Evolutionary conservation across 2,329 filamentous ascomycete species (phyloP), one percentile per base, ranked within the genome.

Genomic region (Byssochlamys sp.): DNA sequence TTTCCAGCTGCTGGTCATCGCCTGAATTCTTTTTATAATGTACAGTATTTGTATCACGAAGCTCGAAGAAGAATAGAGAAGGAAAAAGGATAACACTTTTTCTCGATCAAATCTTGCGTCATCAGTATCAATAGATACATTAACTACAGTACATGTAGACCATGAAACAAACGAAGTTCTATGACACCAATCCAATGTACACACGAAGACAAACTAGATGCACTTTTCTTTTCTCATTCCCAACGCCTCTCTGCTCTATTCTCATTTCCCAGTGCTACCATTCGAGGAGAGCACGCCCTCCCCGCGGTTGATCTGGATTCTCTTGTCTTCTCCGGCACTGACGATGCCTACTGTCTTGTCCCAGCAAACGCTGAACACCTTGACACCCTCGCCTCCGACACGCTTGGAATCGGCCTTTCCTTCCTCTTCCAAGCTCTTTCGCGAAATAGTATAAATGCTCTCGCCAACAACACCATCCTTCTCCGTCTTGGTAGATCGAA

Each of bases 351-450:
- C 84, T 5, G 85, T 83, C 70, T 81, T 79, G 73, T 96, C 89
- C 94, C 94, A 99, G 59, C 80, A 82, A 4, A 97, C 89, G 33
- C 84, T 83, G 72, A 97, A 90, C 53, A 99, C 90, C 81, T 97
- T 97, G 61, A 87, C 84, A 26, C 91, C 91, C 59, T 94, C 89
- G 1, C 91, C 91, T 6, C 84, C 86, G 48, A 85, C 79, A 14
- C 80, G 80, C 68, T 82, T 83, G 58, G 64, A 67, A 45, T 71
- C 69, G 67, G 84, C 84, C 69, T 83, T 84, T 59, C 82, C 80
- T 69, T 84, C 83, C 60, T 83, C 80, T 69, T 84, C 83, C 60
- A 81, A 78, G 71, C 85, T 88, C 73, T 94, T 89, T 56, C 92
- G 79, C 58, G 87, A 82, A 62, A 97, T 87, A 71, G 80, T 89